A percentile compares a stretch with the other conserved stretches of the same genome.
These are phyloP conservation scores for Oryza meridionalis DNA, from an alignment of 176 grass and related monocot genomes.

Conservation along the genomic window DNA sequence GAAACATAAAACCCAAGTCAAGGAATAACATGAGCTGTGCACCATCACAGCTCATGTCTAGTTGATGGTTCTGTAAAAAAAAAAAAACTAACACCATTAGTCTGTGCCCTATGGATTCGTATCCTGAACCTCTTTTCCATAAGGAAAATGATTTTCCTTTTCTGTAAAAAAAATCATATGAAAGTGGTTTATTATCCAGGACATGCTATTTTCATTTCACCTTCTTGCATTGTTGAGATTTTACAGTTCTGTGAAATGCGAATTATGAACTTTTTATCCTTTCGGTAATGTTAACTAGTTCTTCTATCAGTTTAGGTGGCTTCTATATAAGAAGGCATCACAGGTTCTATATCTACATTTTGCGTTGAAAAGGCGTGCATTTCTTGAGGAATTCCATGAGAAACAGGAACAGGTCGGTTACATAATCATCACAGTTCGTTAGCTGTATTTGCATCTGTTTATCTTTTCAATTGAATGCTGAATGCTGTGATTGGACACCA, in stretches of 20 bases:
- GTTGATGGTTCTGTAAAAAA: slow-evolving; percentile 13
- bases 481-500: slow-evolving; percentile 3
- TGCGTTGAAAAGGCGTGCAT: slow-evolving; percentile 70
- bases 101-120: background rate
- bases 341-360: slow-evolving; percentile 81
- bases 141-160: slow-evolving; percentile 1
- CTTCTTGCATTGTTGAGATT: slow-evolving; percentile 17
- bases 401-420: slow-evolving; percentile 77
- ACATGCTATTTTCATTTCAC: slow-evolving; percentile 6
- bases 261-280: slow-evolving; percentile 16
- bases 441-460: background rate
- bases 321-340: slow-evolving; percentile 66
- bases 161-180: slow-evolving; percentile 7
- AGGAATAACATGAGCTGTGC: background rate
- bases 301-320: slow-evolving; percentile 74
- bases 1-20: background rate
- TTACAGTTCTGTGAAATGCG: background rate
- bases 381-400: slow-evolving; percentile 79
- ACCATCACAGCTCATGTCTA: background rate
- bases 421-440: background rate
- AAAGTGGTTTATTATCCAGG: background rate
- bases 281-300: slow-evolving; percentile 28
- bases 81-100: background rate
- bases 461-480: slow-evolving; percentile 1
- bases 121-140: background rate